Evolutionary conservation across 108 stramenopile species (phyloP).

Genomic region (Pseudonitzschia multiseries): DNA sequence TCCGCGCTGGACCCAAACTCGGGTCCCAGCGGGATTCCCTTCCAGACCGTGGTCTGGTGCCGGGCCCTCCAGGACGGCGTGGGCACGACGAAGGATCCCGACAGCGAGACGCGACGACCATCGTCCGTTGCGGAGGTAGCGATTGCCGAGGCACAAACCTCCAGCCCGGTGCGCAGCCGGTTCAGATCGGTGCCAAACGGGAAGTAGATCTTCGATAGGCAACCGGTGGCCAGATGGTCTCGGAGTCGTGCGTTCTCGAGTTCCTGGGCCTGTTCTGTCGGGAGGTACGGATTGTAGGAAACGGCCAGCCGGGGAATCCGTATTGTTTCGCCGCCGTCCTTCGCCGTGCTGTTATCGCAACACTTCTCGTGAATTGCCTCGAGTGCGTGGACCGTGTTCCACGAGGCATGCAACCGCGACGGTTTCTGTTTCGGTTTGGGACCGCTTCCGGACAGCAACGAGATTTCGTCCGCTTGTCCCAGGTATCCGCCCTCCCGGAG

Average conservation of each 20-base stretch:
- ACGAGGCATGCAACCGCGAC: background rate
- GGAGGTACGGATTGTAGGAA: slow-evolving; percentile 47
- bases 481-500: background rate
- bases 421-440: background rate
- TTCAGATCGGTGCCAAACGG: slow-evolving; percentile 44
- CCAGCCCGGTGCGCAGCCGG: slow-evolving; percentile 21
- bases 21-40: slow-evolving; percentile 38
- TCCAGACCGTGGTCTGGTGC: slow-evolving; percentile 51
- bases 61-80: slow-evolving; percentile 45
- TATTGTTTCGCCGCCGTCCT: background rate
- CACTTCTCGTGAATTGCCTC: background rate
- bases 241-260: slow-evolving; percentile 27
- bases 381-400: slow-evolving; percentile 24
- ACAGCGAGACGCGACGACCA: slow-evolving; percentile 9
- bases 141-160: background rate
- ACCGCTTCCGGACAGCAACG: slow-evolving; percentile 29
- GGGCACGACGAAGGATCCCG: slow-evolving; percentile 42
- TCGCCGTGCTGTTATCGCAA: background rate
- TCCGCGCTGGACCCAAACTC: slow-evolving; percentile 25
- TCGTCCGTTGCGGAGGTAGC: background rate
- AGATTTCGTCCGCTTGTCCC: slow-evolving; percentile 14
- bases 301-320: slow-evolving; percentile 20
- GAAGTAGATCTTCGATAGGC: slow-evolving; percentile 32
- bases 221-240: slow-evolving; percentile 19
- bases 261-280: slow-evolving; percentile 13